phyloP scores from a whole-genome alignment of 768 basidiomycete genomes.

The Chalciporus chontae region DNA sequence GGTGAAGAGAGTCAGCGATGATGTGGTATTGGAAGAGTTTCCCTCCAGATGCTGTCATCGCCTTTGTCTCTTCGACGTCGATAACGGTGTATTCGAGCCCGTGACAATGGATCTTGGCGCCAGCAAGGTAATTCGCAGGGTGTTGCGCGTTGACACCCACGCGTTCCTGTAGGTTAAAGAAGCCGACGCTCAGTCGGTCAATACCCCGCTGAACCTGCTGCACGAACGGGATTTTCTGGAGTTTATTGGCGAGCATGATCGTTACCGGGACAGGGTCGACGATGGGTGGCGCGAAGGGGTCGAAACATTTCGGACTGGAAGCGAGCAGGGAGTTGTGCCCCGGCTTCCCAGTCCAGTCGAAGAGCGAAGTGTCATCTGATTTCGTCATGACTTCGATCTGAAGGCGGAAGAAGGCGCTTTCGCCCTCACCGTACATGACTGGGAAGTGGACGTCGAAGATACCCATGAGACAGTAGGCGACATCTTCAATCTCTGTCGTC shows the following conservation, averaged over 20 bases:
- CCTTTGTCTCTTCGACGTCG: slow-evolving; percentile 15
- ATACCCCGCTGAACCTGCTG: slow-evolving; percentile 11
- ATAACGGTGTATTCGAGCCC: slow-evolving; percentile 17
- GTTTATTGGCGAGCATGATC: not conserved
- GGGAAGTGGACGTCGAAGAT: slow-evolving; percentile 27
- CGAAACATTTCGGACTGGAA: slow-evolving; percentile 17
- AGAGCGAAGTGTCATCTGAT: slow-evolving; percentile 21
- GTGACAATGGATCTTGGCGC: slow-evolving; percentile 19
- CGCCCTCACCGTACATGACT: slow-evolving; percentile 29
- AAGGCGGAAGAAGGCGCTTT: slow-evolving; percentile 24
- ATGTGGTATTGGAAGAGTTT: slow-evolving; percentile 16
- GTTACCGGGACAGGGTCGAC: slow-evolving; percentile 21
- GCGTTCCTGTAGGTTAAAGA: slow-evolving; percentile 21
- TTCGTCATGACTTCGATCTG: slow-evolving; percentile 26
- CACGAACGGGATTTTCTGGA: slow-evolving; percentile 13
- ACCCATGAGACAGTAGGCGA: slow-evolving; percentile 28
- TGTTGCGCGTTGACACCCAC: slow-evolving; percentile 18
- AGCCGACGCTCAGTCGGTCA: slow-evolving; percentile 9
- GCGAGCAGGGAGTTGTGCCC: slow-evolving; percentile 18
- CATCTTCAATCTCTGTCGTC: slow-evolving; percentile 29
- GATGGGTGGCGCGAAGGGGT: slow-evolving; percentile 16
- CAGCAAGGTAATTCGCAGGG: slow-evolving; percentile 19
- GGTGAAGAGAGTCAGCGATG: slow-evolving; percentile 14
- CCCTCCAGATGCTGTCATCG: slow-evolving; percentile 6
- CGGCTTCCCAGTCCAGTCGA: slow-evolving; percentile 23